Conservation (phyloP, 768 basidiomycete genomes). For the Lenzites betulinus region DNA sequence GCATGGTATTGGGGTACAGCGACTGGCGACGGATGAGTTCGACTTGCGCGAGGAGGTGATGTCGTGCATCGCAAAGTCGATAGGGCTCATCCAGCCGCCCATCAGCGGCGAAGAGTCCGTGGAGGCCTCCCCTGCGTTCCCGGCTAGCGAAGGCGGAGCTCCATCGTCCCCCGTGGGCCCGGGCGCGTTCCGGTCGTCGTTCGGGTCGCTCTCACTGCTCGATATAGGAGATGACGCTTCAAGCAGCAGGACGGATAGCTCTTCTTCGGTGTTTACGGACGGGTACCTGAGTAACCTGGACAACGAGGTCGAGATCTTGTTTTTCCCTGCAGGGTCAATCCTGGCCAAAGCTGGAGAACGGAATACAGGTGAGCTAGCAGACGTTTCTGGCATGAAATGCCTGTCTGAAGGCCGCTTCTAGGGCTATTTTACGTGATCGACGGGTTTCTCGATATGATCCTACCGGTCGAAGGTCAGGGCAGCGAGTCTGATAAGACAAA, state of each 20-base stretch:
- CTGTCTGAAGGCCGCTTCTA: conserved; percentile 24
- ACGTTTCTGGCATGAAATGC: background rate
- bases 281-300: conserved; percentile 82
- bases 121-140: conserved; percentile 65
- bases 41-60: conserved; percentile 97
- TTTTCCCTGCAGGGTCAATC: conserved; percentile 83
- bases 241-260: conserved; percentile 65
- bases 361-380: conserved; percentile 64
- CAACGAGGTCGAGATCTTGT: conserved; percentile 95
- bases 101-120: conserved; percentile 66
- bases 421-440: conserved; percentile 95
- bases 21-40: conserved; percentile 67
- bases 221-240: conserved; percentile 68
- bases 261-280: conserved; percentile 49
- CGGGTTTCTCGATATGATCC: conserved; percentile 89
- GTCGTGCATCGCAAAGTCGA: conserved; percentile 97
- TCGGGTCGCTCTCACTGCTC: conserved; percentile 71
- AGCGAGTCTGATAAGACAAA: conserved; percentile 4
- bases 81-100: conserved; percentile 89
- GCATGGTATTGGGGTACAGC: conserved; percentile 13
- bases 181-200: conserved; percentile 60
- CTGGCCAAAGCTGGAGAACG: conserved; percentile 89
- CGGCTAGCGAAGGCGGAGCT: conserved; percentile 45
- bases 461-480: conserved; percentile 50
- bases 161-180: conserved; percentile 23